phyloP scores from a whole-genome alignment of 805 yeast genomes.

The Myxozyma vanderwaltii region DNA sequence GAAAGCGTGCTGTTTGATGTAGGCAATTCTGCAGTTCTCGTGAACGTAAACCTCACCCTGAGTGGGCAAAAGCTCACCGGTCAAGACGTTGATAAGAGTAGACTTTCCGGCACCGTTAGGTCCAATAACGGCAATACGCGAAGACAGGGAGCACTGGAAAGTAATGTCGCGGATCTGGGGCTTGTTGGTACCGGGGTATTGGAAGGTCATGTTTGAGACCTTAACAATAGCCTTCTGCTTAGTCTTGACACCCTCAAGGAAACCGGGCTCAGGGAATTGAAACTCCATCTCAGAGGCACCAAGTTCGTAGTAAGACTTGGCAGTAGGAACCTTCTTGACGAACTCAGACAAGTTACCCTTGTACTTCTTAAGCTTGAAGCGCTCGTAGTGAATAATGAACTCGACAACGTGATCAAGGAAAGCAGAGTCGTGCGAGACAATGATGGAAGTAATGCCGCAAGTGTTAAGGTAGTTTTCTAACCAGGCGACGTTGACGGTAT shows the following conservation, averaged over 20 bases:
- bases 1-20: slow-evolving; percentile 99
- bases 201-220: slow-evolving; percentile 97
- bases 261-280: slow-evolving; percentile 99
- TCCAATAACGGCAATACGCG: slow-evolving; percentile 99
- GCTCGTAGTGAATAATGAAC: slow-evolving; percentile 98
- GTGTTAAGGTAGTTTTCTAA: slow-evolving; percentile 98
- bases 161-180: slow-evolving; percentile 90
- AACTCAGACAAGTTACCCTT: slow-evolving; percentile 99
- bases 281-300: slow-evolving; percentile 98
- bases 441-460: slow-evolving; percentile 97
- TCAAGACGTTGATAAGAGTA: slow-evolving; percentile 95
- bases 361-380: slow-evolving; percentile 99
- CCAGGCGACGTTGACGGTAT: slow-evolving; percentile 99
- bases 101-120: slow-evolving; percentile 99
- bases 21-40: slow-evolving; percentile 99
- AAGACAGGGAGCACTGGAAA: slow-evolving; percentile 99
- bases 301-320: slow-evolving; percentile 97
- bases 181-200: slow-evolving; percentile 97
- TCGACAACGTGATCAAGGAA: slow-evolving; percentile 97
- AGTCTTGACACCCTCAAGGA: slow-evolving; percentile 99
- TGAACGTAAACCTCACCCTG: slow-evolving; percentile 98
- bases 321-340: slow-evolving; percentile 98
- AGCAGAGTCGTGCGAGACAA: slow-evolving; percentile 99
- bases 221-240: slow-evolving; percentile 99
- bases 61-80: slow-evolving; percentile 99